These are phyloP conservation scores for Solanum rostratum DNA, from an alignment of 257 asterid genomes.

Conservation along the genomic window DNA sequence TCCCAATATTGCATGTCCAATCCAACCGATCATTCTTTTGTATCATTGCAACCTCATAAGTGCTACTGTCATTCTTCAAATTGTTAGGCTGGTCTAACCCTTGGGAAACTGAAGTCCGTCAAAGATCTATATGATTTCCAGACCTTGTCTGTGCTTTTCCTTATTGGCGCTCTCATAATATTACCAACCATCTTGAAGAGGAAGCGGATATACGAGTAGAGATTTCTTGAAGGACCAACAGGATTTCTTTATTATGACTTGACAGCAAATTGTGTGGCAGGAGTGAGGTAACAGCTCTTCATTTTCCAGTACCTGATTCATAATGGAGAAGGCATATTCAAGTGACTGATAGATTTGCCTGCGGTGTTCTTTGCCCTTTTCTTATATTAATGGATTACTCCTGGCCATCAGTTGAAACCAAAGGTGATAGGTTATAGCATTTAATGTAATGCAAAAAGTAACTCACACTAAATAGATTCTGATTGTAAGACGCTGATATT, in stretches of 20 bases:
- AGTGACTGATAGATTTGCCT: not conserved
- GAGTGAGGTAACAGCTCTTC: not conserved
- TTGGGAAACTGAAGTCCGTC: slow-evolving; percentile 70
- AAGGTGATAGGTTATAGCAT: not conserved
- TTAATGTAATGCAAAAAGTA: not conserved
- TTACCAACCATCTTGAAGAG: slow-evolving; percentile 66
- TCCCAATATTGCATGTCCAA: not conserved
- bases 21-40: not conserved
- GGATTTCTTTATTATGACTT: not conserved
- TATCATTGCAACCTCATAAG: not conserved
- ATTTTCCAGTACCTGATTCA: not conserved
- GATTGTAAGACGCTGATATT: not conserved
- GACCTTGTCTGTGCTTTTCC: slow-evolving; percentile 71
- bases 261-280: not conserved
- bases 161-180: slow-evolving; percentile 56
- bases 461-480: not conserved
- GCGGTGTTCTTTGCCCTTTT: not conserved
- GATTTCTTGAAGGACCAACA: not conserved
- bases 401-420: not conserved
- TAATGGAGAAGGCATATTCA: not conserved
- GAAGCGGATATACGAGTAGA: slow-evolving; percentile 63
- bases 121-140: slow-evolving; percentile 70
- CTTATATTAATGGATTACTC: not conserved
- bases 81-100: slow-evolving; percentile 80
- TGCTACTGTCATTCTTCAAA: not conserved